phyloP scores from a whole-genome alignment of 1,284 basidiomycete genomes.

The Austroboletus niveus region DNA sequence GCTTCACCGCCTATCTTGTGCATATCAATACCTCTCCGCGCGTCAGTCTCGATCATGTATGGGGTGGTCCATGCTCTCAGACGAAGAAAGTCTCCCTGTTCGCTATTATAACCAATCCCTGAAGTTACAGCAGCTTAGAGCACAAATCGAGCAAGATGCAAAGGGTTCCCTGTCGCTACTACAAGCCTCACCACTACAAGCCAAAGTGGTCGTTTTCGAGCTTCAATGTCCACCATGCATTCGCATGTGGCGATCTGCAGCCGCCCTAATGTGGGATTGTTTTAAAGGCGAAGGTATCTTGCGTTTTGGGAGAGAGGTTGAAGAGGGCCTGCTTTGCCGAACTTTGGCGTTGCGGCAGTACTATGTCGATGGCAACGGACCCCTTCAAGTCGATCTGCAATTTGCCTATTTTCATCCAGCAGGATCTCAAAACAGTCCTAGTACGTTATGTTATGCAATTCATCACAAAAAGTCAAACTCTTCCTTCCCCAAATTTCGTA shows the following conservation, averaged over 20 bases:
- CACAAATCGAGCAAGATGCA: background rate
- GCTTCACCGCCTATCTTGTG: background rate
- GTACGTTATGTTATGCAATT: no score
- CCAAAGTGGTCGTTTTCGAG: conserved; percentile 7
- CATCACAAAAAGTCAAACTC: no score
- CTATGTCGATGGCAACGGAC: background rate
- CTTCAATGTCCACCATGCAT: conserved; percentile 2
- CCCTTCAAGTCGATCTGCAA: no score
- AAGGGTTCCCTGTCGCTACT: background rate
- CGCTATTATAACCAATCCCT: background rate
- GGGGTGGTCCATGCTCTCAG: background rate
- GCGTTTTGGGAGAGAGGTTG: background rate
- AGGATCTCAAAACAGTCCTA: background rate
- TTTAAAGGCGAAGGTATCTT: no score
- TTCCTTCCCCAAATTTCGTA: no score
- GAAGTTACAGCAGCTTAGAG: background rate
- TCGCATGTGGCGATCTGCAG: conserved; percentile 6
- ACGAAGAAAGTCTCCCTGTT: background rate
- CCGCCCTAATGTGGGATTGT: background rate
- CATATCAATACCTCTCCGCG: background rate
- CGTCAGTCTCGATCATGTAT: background rate
- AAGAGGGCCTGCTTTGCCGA: background rate
- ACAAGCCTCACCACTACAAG: background rate
- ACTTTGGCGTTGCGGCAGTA: background rate
- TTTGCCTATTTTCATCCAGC: no score